These are phyloP conservation scores for Colletotrichum camelliae DNA, from an alignment of 2,329 filamentous ascomycete genomes.

Conservation along the genomic window DNA sequence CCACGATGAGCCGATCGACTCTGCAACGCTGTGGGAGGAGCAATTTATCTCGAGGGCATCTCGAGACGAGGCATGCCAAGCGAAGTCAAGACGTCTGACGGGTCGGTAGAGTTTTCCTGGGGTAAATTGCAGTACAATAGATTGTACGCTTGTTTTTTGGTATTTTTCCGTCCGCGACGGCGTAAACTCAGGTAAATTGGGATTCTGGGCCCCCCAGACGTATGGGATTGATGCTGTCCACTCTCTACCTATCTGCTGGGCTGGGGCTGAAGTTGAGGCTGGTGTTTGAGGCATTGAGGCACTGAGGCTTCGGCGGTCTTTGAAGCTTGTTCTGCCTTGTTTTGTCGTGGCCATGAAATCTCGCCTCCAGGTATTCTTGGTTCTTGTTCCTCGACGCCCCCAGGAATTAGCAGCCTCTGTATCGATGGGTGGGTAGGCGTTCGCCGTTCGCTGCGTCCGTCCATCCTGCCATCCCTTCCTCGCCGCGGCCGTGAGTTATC, in stretches of 20 bases:
- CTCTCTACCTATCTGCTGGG: neutral
- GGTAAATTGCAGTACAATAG: neutral
- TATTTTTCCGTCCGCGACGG: neutral
- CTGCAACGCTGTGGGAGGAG: neutral
- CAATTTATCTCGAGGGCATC: slow-evolving; percentile 18
- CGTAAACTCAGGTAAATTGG: slow-evolving; percentile 2
- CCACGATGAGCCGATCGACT: neutral
- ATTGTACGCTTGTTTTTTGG: neutral
- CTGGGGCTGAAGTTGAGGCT: neutral
- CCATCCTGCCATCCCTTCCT: neutral
- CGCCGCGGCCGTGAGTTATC: neutral
- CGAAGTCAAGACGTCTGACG: neutral
- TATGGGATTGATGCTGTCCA: neutral
- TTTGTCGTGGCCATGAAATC: neutral
- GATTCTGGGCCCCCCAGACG: neutral
- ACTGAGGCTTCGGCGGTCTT: neutral
- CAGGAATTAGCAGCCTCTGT: neutral
- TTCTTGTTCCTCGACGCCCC: neutral
- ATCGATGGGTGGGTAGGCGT: neutral
- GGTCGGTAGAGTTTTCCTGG: neutral
- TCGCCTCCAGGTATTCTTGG: neutral
- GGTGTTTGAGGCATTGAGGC: neutral
- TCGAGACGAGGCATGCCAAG: neutral
- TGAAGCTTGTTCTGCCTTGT: neutral
- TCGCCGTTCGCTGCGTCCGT: neutral